Conservation (phyloP, 352 stramenopile species). For the Phytophthora pinifolia region DNA sequence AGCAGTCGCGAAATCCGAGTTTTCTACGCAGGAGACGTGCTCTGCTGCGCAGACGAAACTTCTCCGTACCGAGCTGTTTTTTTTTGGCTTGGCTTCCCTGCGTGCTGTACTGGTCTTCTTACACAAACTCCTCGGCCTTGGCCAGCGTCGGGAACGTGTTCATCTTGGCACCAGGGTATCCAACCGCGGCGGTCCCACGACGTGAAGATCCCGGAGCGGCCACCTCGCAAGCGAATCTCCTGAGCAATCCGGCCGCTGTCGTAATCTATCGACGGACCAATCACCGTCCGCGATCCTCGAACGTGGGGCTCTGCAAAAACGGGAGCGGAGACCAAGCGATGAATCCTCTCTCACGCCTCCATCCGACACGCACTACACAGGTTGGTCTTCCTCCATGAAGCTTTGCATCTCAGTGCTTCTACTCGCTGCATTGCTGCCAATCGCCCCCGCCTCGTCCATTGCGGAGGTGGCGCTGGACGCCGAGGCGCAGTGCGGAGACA, state of each 20-base stretch:
- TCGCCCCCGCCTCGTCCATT: constrained; percentile 4
- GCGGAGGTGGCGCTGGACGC: constrained; percentile 11
- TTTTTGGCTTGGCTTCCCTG: not conserved
- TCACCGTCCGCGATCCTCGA: not conserved
- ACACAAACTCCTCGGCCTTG: constrained; percentile 46
- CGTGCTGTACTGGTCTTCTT: not conserved
- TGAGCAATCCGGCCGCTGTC: not conserved
- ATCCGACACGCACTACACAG: constrained; percentile 10
- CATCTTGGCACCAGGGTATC: constrained; percentile 36
- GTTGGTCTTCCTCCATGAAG: constrained; percentile 16
- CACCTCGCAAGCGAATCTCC: constrained; percentile 7
- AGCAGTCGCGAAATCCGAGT: no score
- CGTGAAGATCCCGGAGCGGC: constrained; percentile 19
- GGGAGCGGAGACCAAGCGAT: constrained; percentile 5
- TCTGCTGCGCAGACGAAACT: constrained; percentile 45
- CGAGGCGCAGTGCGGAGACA: constrained; percentile 22
- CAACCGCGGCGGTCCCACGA: constrained; percentile 11
- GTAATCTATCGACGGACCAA: constrained; percentile 5
- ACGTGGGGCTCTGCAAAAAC: constrained; percentile 1
- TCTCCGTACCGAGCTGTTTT: not conserved
- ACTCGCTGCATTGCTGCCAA: not conserved
- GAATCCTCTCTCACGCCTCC: constrained; percentile 5
- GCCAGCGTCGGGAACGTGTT: constrained; percentile 50
- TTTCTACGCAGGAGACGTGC: no score
- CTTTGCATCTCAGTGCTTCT: constrained; percentile 4